These are phyloP conservation scores for Coemansia sp. DNA, from an alignment of 192 early-diverging fungal genomes.

Conservation along the genomic window DNA sequence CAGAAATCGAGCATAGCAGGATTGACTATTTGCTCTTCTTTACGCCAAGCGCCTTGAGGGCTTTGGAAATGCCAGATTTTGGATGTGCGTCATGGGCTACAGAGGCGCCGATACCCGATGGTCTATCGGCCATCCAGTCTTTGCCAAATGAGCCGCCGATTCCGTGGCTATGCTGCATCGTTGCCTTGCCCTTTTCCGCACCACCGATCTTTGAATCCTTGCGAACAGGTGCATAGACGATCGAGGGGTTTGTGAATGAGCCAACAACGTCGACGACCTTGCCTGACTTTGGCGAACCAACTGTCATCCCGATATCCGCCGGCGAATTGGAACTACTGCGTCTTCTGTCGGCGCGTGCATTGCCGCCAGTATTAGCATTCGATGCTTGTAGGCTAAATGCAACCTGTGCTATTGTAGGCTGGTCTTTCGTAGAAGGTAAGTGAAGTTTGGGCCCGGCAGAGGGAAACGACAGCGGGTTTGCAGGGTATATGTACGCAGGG, in stretches of 20 bases:
- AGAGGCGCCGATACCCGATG: conserved; percentile 35
- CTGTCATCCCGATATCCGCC: conserved; percentile 8
- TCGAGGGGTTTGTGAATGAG: conserved; percentile 23
- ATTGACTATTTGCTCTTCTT: conserved; percentile 2
- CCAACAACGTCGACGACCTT: conserved; percentile 38
- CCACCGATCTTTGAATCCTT: conserved; percentile 30
- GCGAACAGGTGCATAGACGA: conserved; percentile 31
- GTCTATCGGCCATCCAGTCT: conserved; percentile 50
- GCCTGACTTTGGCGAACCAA: conserved; percentile 28
- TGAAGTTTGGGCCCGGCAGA: neutral
- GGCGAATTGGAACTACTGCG: neutral
- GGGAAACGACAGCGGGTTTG: neutral
- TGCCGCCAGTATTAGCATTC: neutral
- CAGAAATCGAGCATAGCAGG: neutral
- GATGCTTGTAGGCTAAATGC: neutral
- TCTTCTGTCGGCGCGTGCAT: no score
- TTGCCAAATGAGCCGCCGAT: conserved; percentile 42
- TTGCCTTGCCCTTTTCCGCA: conserved; percentile 12
- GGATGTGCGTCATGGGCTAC: conserved; percentile 30
- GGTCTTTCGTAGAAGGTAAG: neutral
- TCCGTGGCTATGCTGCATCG: conserved; percentile 28
- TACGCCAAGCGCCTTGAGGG: conserved; percentile 21
- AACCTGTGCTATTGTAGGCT: neutral
- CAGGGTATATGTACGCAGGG: neutral
- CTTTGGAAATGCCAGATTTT: conserved; percentile 30